Conservation (phyloP, 495 filamentous ascomycete genomes). For the Annulohypoxylon moriforme region DNA sequence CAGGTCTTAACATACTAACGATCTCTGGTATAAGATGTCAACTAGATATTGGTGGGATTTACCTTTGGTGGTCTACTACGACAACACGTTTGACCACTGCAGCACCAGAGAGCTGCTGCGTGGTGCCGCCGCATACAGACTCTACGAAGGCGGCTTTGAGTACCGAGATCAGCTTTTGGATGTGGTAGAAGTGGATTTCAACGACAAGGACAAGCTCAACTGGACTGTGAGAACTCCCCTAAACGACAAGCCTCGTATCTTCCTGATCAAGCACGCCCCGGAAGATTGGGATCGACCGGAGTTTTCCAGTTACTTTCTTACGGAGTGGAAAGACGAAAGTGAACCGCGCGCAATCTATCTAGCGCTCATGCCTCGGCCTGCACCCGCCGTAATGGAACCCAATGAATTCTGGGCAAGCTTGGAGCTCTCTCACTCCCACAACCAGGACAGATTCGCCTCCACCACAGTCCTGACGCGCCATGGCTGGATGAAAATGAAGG, state of each 20-base stretch:
- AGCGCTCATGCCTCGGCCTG: not conserved
- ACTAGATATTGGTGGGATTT: not conserved
- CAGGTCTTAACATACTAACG: not conserved
- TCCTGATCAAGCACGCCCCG: not conserved
- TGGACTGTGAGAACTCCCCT: not conserved
- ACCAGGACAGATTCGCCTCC: no score
- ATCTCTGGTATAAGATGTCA: not conserved
- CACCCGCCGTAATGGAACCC: not conserved
- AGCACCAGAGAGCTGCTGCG: not conserved
- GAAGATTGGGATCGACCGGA: slow-evolving; percentile 1
- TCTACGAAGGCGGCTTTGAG: not conserved
- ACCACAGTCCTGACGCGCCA: slow-evolving; percentile 3
- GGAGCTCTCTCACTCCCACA: not conserved
- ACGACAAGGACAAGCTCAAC: not conserved
- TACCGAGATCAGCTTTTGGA: not conserved
- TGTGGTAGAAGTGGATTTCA: not conserved
- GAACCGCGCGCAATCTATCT: not conserved
- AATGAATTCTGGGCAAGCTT: slow-evolving; percentile 10
- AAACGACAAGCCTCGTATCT: not conserved
- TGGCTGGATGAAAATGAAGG: not conserved
- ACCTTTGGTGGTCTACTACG: not conserved
- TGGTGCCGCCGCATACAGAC: not conserved
- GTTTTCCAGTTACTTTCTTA: not conserved
- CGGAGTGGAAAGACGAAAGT: not conserved
- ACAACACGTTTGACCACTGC: not conserved